Evolutionary conservation across 148 eudicot genomes (phyloP).

Genomic region (Cornus controversa): DNA sequence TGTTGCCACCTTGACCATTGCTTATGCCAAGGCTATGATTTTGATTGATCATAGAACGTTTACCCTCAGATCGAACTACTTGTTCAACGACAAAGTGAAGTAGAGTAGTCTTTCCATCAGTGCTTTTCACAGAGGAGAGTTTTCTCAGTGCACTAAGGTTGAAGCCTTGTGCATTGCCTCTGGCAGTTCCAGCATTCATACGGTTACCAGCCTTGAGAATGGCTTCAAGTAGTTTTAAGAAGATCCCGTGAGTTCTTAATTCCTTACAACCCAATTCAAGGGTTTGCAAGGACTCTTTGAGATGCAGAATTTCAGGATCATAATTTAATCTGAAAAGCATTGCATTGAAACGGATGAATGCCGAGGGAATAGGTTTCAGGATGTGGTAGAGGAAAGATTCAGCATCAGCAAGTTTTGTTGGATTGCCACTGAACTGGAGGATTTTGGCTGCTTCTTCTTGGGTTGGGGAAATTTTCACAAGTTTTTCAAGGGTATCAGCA

Average conservation of each 20-base stretch:
- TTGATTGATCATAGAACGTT: conserved; percentile 18
- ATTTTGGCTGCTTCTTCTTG: conserved; percentile 46
- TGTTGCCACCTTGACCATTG: neutral
- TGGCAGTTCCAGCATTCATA: conserved; percentile 56
- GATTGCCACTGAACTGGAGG: conserved; percentile 48
- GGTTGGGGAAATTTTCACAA: conserved; percentile 46
- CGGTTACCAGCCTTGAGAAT: conserved; percentile 62
- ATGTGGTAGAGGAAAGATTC: conserved; percentile 54
- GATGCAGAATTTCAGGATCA: conserved; percentile 43
- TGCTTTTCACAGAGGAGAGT: conserved; percentile 55
- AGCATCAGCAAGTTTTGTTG: conserved; percentile 53
- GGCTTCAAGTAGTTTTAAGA: conserved; percentile 58
- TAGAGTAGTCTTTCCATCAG: conserved; percentile 54
- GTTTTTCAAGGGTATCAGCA: conserved; percentile 44
- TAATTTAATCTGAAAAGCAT: conserved; percentile 54
- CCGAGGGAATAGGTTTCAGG: conserved; percentile 46
- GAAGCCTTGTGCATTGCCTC: conserved; percentile 61
- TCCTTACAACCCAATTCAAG: conserved; percentile 55
- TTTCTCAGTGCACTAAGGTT: conserved; percentile 46
- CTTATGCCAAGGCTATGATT: conserved; percentile 3
- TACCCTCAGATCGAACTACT: conserved; percentile 52
- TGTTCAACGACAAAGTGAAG: conserved; percentile 63
- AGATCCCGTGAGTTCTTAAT: conserved; percentile 43
- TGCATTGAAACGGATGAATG: conserved; percentile 41
- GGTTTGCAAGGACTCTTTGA: conserved; percentile 43